A percentile compares a stretch with the other conserved stretches of the same genome.
Evolutionary conservation across 768 basidiomycete genomes (phyloP).

Genomic region (Dictyophora rubrovolvata): DNA sequence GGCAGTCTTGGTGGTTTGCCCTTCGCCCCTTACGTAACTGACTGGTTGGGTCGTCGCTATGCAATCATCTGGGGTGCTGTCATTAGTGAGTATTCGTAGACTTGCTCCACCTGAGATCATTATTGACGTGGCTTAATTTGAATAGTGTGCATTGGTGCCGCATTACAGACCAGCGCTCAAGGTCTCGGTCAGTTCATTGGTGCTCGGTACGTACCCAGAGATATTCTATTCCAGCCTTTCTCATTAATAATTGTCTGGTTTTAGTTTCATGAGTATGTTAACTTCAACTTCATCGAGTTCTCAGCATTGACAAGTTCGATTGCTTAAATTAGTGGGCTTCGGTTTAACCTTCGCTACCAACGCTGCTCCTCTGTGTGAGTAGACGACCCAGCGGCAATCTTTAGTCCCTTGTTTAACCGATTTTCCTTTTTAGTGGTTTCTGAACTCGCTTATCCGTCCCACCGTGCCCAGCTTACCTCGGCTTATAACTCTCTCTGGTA

Average conservation of each 20-base stretch:
- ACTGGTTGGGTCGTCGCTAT: conserved; percentile 38
- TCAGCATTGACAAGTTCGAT: neutral
- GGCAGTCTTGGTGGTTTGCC: conserved; percentile 47
- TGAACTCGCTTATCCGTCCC: conserved; percentile 72
- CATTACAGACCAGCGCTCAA: conserved; percentile 7
- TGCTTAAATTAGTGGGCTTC: conserved; percentile 41
- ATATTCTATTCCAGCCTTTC: neutral
- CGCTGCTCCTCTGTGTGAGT: conserved; percentile 5
- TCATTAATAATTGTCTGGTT: neutral
- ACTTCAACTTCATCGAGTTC: neutral
- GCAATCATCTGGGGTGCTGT: conserved; percentile 44
- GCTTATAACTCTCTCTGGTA: conserved; percentile 75
- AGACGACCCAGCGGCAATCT: neutral
- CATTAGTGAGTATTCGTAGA: conserved; percentile 6
- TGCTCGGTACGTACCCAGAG: neutral
- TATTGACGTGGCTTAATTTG: neutral
- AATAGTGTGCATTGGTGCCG: conserved; percentile 5
- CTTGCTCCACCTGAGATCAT: neutral
- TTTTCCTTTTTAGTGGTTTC: conserved; percentile 42
- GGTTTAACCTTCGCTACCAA: conserved; percentile 61
- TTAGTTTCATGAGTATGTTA: conserved; percentile 5
- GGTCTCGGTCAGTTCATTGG: conserved; percentile 7
- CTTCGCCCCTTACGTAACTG: conserved; percentile 40
- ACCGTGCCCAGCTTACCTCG: conserved; percentile 71
- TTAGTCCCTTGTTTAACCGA: neutral